Percentiles rank a stretch among this genome's conserved stretches.
These are phyloP conservation scores for Aegilops longissima DNA, from an alignment of 176 grass and related monocot genomes.

Conservation along the genomic window DNA sequence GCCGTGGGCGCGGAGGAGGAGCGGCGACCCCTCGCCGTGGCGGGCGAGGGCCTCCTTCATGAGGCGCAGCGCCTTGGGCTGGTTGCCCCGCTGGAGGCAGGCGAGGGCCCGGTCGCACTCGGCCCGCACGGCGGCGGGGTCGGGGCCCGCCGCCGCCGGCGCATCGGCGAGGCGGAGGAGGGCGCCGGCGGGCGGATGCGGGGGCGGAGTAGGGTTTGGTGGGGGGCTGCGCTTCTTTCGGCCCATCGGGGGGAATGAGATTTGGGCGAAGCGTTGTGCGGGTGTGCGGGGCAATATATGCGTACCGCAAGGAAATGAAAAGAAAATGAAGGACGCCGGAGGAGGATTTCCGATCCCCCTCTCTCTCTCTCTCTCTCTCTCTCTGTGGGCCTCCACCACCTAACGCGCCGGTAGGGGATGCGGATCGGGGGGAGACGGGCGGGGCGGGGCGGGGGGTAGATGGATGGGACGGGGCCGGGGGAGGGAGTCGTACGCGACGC, in stretches of 20 bases:
- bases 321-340: neutral
- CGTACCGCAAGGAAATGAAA: neutral
- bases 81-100: slow-evolving; percentile 57
- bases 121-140: slow-evolving; percentile 34
- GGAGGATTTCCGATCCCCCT: neutral
- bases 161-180: neutral
- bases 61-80: slow-evolving; percentile 57
- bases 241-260: slow-evolving; percentile 61
- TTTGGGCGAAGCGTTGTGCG: slow-evolving; percentile 3
- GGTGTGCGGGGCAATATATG: neutral
- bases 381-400: neutral
- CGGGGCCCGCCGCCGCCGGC: neutral
- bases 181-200: slow-evolving; percentile 4
- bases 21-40: slow-evolving; percentile 46
- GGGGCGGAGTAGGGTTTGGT: slow-evolving; percentile 61
- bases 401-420: neutral
- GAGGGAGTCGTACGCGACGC: neutral
- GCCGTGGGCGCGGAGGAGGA: slow-evolving; percentile 73
- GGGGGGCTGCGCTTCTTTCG: slow-evolving; percentile 68
- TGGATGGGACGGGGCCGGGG: neutral
- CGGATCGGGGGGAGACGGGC: neutral
- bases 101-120: slow-evolving; percentile 67
- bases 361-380: no score
- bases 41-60: slow-evolving; percentile 61
- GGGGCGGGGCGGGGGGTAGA: neutral